Evolutionary conservation across 129 eudicot genomes (phyloP).

Genomic region (Kitagawia praeruptora): DNA sequence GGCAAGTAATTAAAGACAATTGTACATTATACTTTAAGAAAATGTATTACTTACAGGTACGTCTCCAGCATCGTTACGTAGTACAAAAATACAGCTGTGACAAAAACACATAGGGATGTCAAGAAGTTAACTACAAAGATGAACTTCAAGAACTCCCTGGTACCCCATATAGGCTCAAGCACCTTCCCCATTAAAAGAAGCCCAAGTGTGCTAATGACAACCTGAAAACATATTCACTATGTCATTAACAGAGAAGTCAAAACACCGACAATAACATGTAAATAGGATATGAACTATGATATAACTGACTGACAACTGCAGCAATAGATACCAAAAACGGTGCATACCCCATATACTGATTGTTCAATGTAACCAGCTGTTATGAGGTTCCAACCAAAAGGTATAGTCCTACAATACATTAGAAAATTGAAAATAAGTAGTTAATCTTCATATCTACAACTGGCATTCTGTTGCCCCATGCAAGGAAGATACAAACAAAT

Average conservation of each 20-base stretch:
- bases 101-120: conserved; percentile 77
- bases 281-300: not conserved
- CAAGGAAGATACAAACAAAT: not conserved
- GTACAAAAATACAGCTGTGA: conserved; percentile 81
- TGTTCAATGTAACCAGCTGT: conserved; percentile 96
- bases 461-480: not conserved
- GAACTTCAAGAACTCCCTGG: conserved; percentile 90
- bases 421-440: conserved; percentile 6
- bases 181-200: conserved; percentile 89
- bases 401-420: conserved; percentile 75
- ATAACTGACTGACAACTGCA: not conserved
- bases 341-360: conserved; percentile 73
- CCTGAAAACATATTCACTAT: conserved; percentile 36
- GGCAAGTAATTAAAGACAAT: not conserved
- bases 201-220: conserved; percentile 66
- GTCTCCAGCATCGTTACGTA: conserved; percentile 64
- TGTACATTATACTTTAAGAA: not conserved
- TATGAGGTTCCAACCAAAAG: conserved; percentile 95
- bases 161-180: conserved; percentile 97
- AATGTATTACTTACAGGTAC: conserved; percentile 62
- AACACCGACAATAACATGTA: not conserved
- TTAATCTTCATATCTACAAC: not conserved
- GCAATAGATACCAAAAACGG: not conserved
- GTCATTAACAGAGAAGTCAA: not conserved
- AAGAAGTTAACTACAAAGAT: conserved; percentile 82